Evolutionary conservation across 331 rosid genomes (phyloP).

Genomic region (Dryas integrifolia): DNA sequence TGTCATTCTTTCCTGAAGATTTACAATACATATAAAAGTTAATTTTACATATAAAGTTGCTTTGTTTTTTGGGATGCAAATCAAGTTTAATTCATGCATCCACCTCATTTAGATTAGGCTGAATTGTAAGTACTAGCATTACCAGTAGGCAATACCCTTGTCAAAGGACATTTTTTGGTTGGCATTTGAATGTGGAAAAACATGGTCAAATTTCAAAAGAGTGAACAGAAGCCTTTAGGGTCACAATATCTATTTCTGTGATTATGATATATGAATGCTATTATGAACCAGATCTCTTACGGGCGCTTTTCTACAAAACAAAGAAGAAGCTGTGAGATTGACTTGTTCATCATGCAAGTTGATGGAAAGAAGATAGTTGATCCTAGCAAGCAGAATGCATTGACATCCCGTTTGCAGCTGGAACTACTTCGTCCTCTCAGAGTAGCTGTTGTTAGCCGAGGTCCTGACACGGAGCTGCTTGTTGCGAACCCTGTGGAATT

Average conservation of each 20-base stretch:
- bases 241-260: slow-evolving; percentile 14
- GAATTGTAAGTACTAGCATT: background rate
- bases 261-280: slow-evolving; percentile 17
- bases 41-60: background rate
- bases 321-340: slow-evolving; percentile 72
- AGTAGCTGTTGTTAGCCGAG: slow-evolving; percentile 71
- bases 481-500: slow-evolving; percentile 92
- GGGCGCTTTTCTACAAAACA: slow-evolving; percentile 67
- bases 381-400: slow-evolving; percentile 59
- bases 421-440: slow-evolving; percentile 80
- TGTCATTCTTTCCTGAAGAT: slow-evolving; percentile 10
- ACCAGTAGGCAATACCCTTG: background rate
- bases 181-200: background rate
- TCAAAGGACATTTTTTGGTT: background rate
- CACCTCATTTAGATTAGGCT: background rate
- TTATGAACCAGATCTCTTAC: slow-evolving; percentile 72
- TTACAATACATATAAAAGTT: too few species aligned
- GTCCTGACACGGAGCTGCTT: slow-evolving; percentile 81
- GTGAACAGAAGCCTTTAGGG: background rate
- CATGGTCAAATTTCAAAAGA: too few species aligned
- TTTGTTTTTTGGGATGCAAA: background rate
- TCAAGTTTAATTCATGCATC: background rate
- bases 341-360: slow-evolving; percentile 84
- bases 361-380: slow-evolving; percentile 92
- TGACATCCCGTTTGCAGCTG: slow-evolving; percentile 59